Evolutionary conservation across 345 rosid species (phyloP).

Genomic region (Pistacia integerrima): DNA sequence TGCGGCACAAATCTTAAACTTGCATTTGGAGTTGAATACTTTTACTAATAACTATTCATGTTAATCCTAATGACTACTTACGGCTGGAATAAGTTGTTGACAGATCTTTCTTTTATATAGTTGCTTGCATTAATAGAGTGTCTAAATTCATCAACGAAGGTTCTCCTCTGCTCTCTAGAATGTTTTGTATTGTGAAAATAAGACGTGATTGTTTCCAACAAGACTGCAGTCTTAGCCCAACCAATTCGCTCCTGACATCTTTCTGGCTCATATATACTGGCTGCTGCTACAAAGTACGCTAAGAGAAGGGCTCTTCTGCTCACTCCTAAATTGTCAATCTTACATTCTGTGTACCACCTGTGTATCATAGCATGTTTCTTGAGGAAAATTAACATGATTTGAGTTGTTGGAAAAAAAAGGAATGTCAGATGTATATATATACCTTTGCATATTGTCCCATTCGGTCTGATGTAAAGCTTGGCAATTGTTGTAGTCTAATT

Average conservation of each 20-base stretch:
- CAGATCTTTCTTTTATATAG: too few species aligned
- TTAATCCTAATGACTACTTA: not conserved
- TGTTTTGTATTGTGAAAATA: constrained; percentile 26
- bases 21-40: too few species aligned
- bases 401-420: not conserved
- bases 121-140: too few species aligned
- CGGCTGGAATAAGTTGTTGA: too few species aligned
- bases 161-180: constrained; percentile 42
- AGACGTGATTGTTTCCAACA: constrained; percentile 48
- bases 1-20: too few species aligned
- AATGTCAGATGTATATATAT: not conserved
- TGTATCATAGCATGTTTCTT: not conserved
- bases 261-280: constrained; percentile 75
- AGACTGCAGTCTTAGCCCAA: constrained; percentile 65
- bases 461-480: too few species aligned
- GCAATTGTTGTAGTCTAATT: too few species aligned
- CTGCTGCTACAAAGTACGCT: constrained; percentile 64
- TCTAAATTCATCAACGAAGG: constrained; percentile 47
- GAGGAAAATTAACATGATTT: not conserved
- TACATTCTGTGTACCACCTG: constrained; percentile 67
- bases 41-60: too few species aligned
- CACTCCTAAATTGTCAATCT: constrained; percentile 48
- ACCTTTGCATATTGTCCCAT: too few species aligned
- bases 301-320: constrained; percentile 47
- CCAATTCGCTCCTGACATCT: constrained; percentile 39